phyloP scores from a whole-genome alignment of 306 rosid genomes.

The Echinosophora koreensis region DNA sequence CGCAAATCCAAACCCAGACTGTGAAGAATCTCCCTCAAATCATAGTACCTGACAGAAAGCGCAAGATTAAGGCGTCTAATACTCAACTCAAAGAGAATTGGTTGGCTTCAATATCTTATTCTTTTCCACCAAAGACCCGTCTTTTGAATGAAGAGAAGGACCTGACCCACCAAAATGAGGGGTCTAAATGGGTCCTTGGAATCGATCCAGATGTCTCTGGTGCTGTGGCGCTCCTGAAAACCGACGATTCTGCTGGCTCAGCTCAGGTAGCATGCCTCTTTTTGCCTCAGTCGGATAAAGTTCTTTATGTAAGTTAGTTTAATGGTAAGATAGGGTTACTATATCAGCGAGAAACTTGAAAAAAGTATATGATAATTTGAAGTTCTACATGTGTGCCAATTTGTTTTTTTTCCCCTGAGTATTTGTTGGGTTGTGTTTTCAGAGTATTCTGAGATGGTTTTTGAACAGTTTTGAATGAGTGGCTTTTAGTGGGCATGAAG shows the following conservation, averaged over 20 bases:
- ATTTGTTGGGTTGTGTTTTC: constrained; percentile 21
- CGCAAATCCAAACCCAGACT: constrained; percentile 18
- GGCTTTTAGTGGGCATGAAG: not conserved
- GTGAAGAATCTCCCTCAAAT: constrained; percentile 27
- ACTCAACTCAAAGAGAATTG: constrained; percentile 75
- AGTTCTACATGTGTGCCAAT: constrained; percentile 2
- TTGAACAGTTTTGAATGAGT: not conserved
- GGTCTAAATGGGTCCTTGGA: constrained; percentile 71
- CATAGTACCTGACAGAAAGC: constrained; percentile 41
- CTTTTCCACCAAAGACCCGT: constrained; percentile 46
- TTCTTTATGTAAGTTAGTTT: not conserved
- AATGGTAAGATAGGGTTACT: not conserved
- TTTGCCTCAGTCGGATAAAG: constrained; percentile 14
- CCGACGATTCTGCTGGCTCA: constrained; percentile 49
- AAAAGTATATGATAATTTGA: not conserved
- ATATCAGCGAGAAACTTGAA: not conserved
- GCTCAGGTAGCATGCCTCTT: constrained; percentile 64
- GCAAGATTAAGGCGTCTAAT: constrained; percentile 53
- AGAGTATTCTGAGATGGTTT: not conserved
- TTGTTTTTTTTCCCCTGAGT: not conserved
- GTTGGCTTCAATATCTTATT: constrained; percentile 82
- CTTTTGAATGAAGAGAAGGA: constrained; percentile 39
- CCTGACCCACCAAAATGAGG: constrained; percentile 36
- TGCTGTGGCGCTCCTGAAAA: constrained; percentile 78
- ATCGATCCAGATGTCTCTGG: constrained; percentile 89